Percentiles rank a stretch among this genome's conserved stretches.
These are phyloP conservation scores for Trebouxia sp. DNA, from an alignment of 139 green algal species.

Conservation along the genomic window DNA sequence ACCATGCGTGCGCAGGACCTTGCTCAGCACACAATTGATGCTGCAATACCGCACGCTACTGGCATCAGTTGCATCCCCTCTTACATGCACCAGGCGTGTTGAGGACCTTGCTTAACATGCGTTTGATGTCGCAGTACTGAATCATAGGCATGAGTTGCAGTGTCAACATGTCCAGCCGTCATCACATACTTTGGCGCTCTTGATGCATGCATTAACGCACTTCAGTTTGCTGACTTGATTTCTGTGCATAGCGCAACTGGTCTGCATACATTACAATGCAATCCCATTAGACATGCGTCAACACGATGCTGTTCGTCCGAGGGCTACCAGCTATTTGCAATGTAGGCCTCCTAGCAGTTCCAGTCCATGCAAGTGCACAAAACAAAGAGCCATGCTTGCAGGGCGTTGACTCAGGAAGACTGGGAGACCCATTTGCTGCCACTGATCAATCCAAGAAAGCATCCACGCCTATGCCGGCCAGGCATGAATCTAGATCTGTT, in stretches of 20 bases:
- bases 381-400: neutral
- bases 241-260: too few relatives aligned
- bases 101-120: neutral
- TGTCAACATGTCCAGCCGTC: too few relatives aligned
- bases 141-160: too few relatives aligned
- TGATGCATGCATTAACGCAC: too few relatives aligned
- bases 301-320: too few relatives aligned
- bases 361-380: neutral
- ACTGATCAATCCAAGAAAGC: constrained; percentile 18
- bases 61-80: neutral
- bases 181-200: too few relatives aligned
- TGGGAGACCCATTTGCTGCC: constrained; percentile 55
- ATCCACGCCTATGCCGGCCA: neutral
- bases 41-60: neutral
- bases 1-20: neutral
- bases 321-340: neutral
- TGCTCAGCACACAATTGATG: neutral
- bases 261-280: too few relatives aligned
- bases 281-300: too few relatives aligned
- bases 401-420: constrained; percentile 48
- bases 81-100: neutral
- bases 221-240: too few relatives aligned
- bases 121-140: neutral
- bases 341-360: neutral
- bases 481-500: constrained; percentile 43